A percentile compares a stretch with the other conserved stretches of the same genome.
Evolutionary conservation across 768 basidiomycete genomes (phyloP).

Genomic region (Crepidotus variabilis): DNA sequence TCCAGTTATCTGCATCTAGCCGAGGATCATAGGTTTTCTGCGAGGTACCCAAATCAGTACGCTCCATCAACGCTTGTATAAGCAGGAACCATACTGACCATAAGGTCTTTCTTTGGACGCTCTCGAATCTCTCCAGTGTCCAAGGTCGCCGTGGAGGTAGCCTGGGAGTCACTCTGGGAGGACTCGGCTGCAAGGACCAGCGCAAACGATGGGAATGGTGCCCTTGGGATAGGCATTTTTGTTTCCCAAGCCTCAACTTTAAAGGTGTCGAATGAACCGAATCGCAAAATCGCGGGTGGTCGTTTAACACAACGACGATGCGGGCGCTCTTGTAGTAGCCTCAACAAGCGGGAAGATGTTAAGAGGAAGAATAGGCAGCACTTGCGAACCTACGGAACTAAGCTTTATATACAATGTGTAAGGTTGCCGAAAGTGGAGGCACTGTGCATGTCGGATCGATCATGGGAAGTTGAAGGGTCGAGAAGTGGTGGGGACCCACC

Average conservation of each 20-base stretch:
- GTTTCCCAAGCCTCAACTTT: conserved; percentile 4
- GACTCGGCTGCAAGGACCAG: conserved; percentile 10
- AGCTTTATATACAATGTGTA: not conserved
- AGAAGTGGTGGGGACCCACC: not conserved
- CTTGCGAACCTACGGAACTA: not conserved
- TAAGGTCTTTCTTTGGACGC: conserved; percentile 7
- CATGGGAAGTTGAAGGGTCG: not conserved
- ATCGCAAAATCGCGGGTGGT: not conserved
- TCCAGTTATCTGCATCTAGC: conserved; percentile 1
- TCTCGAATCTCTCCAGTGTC: not conserved
- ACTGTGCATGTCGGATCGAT: not conserved
- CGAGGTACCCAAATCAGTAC: not conserved
- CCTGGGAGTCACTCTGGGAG: not conserved
- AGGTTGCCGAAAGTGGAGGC: not conserved
- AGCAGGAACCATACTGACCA: conserved; percentile 6
- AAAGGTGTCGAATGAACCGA: conserved; percentile 1
- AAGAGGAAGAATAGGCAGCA: not conserved
- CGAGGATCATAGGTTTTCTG: conserved; percentile 16
- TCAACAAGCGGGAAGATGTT: not conserved
- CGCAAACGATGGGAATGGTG: conserved; percentile 18
- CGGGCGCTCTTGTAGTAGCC: not conserved
- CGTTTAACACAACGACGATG: not conserved
- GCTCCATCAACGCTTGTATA: not conserved
- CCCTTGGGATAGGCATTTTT: conserved; percentile 9
- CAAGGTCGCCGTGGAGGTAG: not conserved